Evolutionary conservation across 768 basidiomycete genomes (phyloP).

Genomic region (Harrya chromipes): DNA sequence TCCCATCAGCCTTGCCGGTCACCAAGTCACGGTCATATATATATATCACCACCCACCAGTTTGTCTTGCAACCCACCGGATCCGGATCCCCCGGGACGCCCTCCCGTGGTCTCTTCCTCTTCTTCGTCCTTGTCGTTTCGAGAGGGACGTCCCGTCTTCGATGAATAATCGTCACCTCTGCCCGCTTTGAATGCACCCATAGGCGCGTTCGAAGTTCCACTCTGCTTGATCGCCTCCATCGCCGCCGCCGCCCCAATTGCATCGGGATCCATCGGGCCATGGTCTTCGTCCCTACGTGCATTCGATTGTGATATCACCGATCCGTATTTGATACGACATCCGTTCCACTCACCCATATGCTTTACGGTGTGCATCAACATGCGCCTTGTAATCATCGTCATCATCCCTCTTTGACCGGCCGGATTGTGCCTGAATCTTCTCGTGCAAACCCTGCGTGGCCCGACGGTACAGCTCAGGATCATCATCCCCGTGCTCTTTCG

Average conservation of each 20-base stretch:
- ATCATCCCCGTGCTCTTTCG: slow-evolving; percentile 10
- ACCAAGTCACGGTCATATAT: background rate
- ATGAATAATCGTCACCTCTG: background rate
- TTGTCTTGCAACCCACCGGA: slow-evolving; percentile 29
- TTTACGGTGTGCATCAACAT: slow-evolving; percentile 27
- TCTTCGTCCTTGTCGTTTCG: background rate
- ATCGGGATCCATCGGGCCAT: slow-evolving; percentile 27
- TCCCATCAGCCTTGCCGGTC: background rate
- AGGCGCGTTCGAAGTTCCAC: slow-evolving; percentile 13
- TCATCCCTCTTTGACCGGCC: background rate
- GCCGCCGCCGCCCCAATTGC: slow-evolving; percentile 30
- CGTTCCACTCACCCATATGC: slow-evolving; percentile 29
- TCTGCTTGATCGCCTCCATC: slow-evolving; percentile 31
- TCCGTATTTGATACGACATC: background rate
- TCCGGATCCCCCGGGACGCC: slow-evolving; percentile 6
- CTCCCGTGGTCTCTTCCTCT: slow-evolving; percentile 11
- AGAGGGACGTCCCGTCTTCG: slow-evolving; percentile 1
- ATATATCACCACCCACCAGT: slow-evolving; percentile 17
- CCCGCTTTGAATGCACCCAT: slow-evolving; percentile 17
- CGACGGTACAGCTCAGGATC: slow-evolving; percentile 19
- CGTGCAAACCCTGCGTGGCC: slow-evolving; percentile 23
- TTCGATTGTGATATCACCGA: background rate
- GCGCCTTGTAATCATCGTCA: slow-evolving; percentile 16
- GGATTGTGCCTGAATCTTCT: slow-evolving; percentile 19
- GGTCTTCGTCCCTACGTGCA: slow-evolving; percentile 12